These are phyloP conservation scores for Stagonosporopsis tanaceti DNA, from an alignment of 2,329 filamentous ascomycete species.

Conservation along the genomic window DNA sequence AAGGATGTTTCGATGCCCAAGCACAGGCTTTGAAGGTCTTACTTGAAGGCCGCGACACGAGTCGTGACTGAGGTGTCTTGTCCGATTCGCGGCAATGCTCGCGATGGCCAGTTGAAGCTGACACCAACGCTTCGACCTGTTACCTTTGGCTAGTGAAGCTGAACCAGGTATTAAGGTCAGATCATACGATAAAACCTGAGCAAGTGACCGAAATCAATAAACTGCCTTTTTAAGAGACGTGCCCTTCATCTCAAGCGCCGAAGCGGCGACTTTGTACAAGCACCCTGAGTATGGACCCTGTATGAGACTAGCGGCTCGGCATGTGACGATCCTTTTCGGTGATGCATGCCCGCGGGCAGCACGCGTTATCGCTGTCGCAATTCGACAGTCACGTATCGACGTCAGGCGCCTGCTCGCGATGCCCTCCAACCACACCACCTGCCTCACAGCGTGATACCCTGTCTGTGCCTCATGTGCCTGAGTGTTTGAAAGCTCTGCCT, in stretches of 20 bases:
- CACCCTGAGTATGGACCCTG: neutral
- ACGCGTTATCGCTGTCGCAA: slow-evolving; percentile 21
- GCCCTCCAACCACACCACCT: slow-evolving; percentile 18
- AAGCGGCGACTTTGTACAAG: neutral
- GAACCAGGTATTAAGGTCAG: neutral
- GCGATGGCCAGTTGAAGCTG: neutral
- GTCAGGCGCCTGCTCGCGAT: slow-evolving; percentile 27
- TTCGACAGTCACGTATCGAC: slow-evolving; percentile 24
- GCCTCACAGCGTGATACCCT: slow-evolving; percentile 4
- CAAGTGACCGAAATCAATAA: neutral
- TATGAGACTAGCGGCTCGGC: slow-evolving; percentile 7
- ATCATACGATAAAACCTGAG: neutral
- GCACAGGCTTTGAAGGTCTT: slow-evolving; percentile 37
- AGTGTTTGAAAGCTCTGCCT: slow-evolving; percentile 5
- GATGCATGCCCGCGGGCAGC: slow-evolving; percentile 8
- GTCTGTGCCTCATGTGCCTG: slow-evolving; percentile 2
- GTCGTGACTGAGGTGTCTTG: neutral
- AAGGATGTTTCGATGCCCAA: slow-evolving; percentile 40
- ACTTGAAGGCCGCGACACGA: slow-evolving; percentile 21
- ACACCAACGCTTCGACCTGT: neutral
- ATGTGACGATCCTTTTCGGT: neutral
- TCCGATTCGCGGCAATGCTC: neutral
- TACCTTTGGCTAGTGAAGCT: neutral
- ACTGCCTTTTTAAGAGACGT: neutral
- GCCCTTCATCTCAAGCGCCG: neutral